phyloP scores from a whole-genome alignment of 2,329 filamentous ascomycete genomes.

The Rasamsonia emersonii region DNA sequence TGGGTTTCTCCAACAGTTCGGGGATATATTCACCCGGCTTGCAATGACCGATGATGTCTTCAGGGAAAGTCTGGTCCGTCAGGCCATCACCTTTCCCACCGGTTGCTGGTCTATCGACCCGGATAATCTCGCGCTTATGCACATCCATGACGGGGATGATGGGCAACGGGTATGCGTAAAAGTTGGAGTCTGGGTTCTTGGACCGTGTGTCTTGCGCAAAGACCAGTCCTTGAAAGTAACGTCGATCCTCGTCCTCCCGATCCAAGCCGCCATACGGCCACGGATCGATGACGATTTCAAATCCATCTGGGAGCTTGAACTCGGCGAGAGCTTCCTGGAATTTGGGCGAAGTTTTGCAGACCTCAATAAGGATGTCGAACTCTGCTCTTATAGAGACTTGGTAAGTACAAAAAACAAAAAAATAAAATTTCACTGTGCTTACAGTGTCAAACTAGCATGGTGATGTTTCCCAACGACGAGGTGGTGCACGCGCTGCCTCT shows the following conservation, averaged over 20 bases:
- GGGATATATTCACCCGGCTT: slow-evolving; percentile 43
- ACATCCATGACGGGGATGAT: slow-evolving; percentile 49
- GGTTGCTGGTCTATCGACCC: slow-evolving; percentile 50
- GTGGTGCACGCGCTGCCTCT: slow-evolving; percentile 34
- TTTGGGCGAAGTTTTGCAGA: slow-evolving; percentile 43
- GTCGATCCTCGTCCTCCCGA: slow-evolving; percentile 36
- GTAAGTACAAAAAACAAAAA: not conserved
- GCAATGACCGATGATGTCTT: slow-evolving; percentile 46
- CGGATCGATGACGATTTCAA: slow-evolving; percentile 48
- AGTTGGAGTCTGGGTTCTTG: slow-evolving; percentile 49
- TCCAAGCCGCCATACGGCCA: slow-evolving; percentile 51
- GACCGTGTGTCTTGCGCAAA: slow-evolving; percentile 37
- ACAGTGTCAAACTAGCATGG: slow-evolving; percentile 42
- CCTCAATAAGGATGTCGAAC: slow-evolving; percentile 40
- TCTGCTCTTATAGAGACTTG: slow-evolving; percentile 28
- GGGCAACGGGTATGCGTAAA: slow-evolving; percentile 52
- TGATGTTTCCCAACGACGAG: slow-evolving; percentile 40
- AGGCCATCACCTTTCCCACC: slow-evolving; percentile 44
- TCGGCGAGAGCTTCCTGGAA: slow-evolving; percentile 46
- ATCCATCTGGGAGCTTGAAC: slow-evolving; percentile 46
- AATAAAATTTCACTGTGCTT: slow-evolving; percentile 8
- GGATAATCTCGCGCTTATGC: slow-evolving; percentile 45
- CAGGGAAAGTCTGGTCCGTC: slow-evolving; percentile 29
- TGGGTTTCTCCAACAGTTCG: slow-evolving; percentile 37
- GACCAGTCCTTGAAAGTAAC: slow-evolving; percentile 46